Conservation (phyloP, 1,139 yeast genomes). For the Diutina siamensis region DNA sequence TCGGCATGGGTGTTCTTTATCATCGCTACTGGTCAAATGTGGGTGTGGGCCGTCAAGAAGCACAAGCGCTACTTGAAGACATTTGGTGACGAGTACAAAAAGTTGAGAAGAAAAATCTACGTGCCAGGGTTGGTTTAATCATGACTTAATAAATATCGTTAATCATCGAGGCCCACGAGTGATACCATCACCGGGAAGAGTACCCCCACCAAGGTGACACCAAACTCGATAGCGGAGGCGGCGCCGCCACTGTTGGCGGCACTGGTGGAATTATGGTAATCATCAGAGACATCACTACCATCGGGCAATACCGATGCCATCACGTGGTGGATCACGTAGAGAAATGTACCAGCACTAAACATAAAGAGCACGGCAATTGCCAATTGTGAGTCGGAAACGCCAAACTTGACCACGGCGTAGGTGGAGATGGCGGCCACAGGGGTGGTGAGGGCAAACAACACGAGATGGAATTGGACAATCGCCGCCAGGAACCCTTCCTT, state of each 20-base stretch:
- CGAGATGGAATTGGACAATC: constrained; percentile 29
- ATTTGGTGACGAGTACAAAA: constrained; percentile 69
- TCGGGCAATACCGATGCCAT: constrained; percentile 22
- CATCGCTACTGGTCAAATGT: constrained; percentile 73
- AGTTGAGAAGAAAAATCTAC: constrained; percentile 49
- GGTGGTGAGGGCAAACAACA: constrained; percentile 19
- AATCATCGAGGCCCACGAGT: constrained; percentile 10
- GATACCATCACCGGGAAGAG: constrained; percentile 12
- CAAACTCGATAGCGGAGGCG: constrained; percentile 10
- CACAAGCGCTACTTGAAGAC: constrained; percentile 56
- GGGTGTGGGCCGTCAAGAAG: constrained; percentile 65
- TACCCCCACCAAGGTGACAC: constrained; percentile 14
- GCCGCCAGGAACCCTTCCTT: constrained; percentile 19
- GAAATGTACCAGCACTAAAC: constrained; percentile 64
- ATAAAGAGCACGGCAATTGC: constrained; percentile 42
- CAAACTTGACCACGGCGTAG: constrained; percentile 23
- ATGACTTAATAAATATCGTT: background rate
- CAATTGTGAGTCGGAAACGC: constrained; percentile 21
- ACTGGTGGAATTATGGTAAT: constrained; percentile 7
- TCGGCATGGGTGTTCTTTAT: constrained; percentile 57
- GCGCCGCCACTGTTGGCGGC: constrained; percentile 7
- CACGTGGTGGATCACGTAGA: constrained; percentile 60
- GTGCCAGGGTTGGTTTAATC: constrained; percentile 35
- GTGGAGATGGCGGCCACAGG: constrained; percentile 42
- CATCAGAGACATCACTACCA: constrained; percentile 6